A percentile compares a stretch with the other conserved stretches of the same genome.
Evolutionary conservation across 345 rosid genomes (phyloP).

Genomic region (Durio zibethinus): DNA sequence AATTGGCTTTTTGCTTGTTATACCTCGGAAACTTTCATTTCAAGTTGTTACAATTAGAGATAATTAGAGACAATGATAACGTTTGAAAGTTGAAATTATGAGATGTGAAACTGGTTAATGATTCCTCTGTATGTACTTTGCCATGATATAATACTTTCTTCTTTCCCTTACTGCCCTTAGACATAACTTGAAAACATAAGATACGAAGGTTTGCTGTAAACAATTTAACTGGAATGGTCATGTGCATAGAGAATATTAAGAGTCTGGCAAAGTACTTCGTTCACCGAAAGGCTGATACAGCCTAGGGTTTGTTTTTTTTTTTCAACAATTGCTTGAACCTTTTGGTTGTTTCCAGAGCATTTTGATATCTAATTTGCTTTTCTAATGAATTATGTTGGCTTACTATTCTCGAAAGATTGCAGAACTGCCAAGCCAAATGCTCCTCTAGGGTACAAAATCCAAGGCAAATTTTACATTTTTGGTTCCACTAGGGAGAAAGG

Average conservation of each 20-base stretch:
- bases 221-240: too few species aligned
- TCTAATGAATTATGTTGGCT: background rate
- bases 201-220: too few species aligned
- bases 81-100: background rate
- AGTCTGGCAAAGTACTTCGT: too few species aligned
- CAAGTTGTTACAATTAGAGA: background rate
- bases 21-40: background rate
- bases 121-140: constrained; percentile 25
- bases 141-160: too few species aligned
- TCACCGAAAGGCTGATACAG: too few species aligned
- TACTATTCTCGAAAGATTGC: background rate
- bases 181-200: too few species aligned
- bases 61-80: background rate
- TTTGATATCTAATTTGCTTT: background rate
- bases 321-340: background rate
- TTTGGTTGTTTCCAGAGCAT: background rate
- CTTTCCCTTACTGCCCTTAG: too few species aligned
- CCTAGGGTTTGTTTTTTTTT: too few species aligned
- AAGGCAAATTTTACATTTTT: background rate
- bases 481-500: background rate
- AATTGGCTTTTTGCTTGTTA: constrained; percentile 4
- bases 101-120: background rate
- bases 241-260: too few species aligned
- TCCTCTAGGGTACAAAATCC: background rate
- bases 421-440: background rate